Base-by-base conservation (phyloP, 345 rosid genomes). In the Gossypioides kirkii region DNA sequence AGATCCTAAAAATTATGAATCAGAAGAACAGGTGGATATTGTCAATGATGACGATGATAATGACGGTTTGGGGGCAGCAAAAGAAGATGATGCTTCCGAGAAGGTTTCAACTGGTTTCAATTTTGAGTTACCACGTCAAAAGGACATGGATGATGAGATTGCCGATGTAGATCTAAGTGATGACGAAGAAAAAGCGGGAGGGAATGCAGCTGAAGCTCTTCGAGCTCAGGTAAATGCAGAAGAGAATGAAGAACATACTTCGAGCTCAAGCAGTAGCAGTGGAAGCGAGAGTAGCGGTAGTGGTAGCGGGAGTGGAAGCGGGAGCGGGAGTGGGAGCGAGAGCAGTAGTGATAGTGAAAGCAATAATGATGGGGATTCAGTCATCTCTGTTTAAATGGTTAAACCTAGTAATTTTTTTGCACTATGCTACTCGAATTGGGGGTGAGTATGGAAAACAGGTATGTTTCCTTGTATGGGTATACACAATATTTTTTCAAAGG, bases 181-280 rank as follows among this genome's bases (percentile, higher is more conserved):
- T 18, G 90, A 85, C 8, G 96, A 87, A 3, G 71, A 81, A 17
- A 84, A 85, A 55, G 42, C 11, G 23, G 91, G 92, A 62, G 83
- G 77, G 41, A 88, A 88, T 68, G 98, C 98, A 12, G 98, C 98
- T 26, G 97, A 91, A 77, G 95, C 93, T 50, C 95, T 89, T 52
- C 81, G 88, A 81, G 95, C 93, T 41, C 97, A 91, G 79, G 88
- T 90, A 46, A 86, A 83, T 72, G 94, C 90, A 1, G 86, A 86
- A 64, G 84, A 82, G 64, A 73, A 63, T 61, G 82, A 77, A 46
- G 79, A 79, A 66, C 70, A 60, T 12, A 77, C 80, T 67, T 90
- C 93, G 11, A 82, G 85, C 49, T 86, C 89, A 6, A 87, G 87
- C 76, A 86, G 88, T 53, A 86, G 93, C 76, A 86, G 94, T 62